Conservation (phyloP, 352 stramenopile species). For the Globisporangium canariense region DNA sequence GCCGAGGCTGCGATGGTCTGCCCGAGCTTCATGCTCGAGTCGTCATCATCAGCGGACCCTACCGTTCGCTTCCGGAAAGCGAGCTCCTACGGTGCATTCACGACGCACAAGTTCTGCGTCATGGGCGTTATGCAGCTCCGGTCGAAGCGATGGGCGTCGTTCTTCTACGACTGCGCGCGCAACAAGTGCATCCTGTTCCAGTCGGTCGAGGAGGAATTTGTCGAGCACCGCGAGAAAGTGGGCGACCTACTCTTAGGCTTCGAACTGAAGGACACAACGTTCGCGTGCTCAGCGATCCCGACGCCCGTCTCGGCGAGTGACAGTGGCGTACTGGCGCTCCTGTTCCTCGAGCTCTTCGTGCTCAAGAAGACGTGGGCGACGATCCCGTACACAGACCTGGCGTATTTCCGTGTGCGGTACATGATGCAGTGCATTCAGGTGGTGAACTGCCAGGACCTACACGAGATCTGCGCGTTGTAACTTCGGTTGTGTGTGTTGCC, state of each 20-base stretch:
- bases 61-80: background rate
- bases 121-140: conserved; percentile 3
- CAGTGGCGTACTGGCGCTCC: conserved; percentile 8
- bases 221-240: conserved; percentile 4
- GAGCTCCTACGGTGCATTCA: conserved; percentile 5
- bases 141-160: conserved; percentile 1
- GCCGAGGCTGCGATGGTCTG: background rate
- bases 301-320: background rate
- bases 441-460: conserved; percentile 7
- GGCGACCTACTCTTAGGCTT: background rate
- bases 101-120: conserved; percentile 5
- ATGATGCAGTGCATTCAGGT: conserved; percentile 6
- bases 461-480: conserved; percentile 3
- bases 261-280: background rate
- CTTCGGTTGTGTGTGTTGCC: too few relatives aligned
- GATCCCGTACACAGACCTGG: background rate
- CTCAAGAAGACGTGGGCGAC: background rate
- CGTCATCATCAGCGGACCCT: background rate
- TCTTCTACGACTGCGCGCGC: background rate
- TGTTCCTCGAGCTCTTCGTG: conserved; percentile 10
- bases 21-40: background rate
- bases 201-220: conserved; percentile 1
- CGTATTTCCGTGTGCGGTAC: conserved; percentile 9
- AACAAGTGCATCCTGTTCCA: conserved; percentile 8
- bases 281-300: background rate